Evolutionary conservation across 306 rosid species (phyloP).

Genomic region (Malus sieversii): DNA sequence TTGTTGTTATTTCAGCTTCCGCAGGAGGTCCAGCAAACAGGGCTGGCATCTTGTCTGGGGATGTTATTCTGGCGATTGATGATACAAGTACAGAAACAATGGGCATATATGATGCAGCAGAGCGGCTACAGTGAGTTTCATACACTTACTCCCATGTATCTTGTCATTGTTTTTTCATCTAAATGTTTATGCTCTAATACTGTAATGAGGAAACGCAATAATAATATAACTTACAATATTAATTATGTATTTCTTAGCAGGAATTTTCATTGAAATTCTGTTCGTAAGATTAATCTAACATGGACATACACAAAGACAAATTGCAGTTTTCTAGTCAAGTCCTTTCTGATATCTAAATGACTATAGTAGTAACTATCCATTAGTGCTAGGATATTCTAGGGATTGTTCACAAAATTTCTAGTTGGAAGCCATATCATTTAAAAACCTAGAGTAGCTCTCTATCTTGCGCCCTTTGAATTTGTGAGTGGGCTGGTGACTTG

Average conservation of each 20-base stretch:
- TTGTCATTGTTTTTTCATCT: constrained; percentile 15
- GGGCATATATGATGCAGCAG: constrained; percentile 95
- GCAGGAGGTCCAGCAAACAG: constrained; percentile 89
- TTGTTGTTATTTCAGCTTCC: constrained; percentile 75
- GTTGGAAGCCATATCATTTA: not conserved
- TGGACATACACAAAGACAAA: not conserved
- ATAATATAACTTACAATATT: not conserved
- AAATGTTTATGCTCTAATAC: not conserved
- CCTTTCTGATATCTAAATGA: not conserved
- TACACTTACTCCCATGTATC: constrained; percentile 11
- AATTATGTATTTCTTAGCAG: not conserved
- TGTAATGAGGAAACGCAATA: not conserved
- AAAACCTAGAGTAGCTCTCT: not conserved
- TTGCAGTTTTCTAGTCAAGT: not conserved
- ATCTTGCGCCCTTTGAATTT: not conserved
- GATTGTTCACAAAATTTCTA: not conserved
- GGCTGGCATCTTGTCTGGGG: constrained; percentile 85
- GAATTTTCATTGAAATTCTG: not conserved
- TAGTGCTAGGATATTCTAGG: not conserved
- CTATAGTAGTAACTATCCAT: not conserved
- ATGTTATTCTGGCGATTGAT: constrained; percentile 73
- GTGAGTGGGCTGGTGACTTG: not conserved
- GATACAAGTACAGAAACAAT: constrained; percentile 68
- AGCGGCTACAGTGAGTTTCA: constrained; percentile 78
- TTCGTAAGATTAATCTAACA: not conserved